Evolutionary conservation across 1,139 yeast species (phyloP).

Genomic region (Debaryomycetaceae sp.): DNA sequence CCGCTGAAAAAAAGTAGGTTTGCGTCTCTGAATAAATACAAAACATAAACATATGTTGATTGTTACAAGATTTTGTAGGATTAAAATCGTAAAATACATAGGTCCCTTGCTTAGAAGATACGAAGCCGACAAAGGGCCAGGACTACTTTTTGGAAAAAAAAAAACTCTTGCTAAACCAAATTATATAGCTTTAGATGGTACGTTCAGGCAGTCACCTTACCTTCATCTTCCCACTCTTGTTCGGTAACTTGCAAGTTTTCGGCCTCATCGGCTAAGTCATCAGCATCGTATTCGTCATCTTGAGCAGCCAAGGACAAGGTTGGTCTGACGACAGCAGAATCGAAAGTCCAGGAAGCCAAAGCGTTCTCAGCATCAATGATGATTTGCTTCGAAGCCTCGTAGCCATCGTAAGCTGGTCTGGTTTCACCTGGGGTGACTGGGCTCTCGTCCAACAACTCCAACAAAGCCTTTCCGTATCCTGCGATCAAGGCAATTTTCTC

Average conservation of each 20-base stretch:
- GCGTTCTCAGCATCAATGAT: slow-evolving; percentile 84
- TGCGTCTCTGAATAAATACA: too few relatives aligned
- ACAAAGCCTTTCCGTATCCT: slow-evolving; percentile 82
- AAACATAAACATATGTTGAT: too few relatives aligned
- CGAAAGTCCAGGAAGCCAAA: slow-evolving; percentile 79
- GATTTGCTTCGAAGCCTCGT: slow-evolving; percentile 83
- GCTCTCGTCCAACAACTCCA: slow-evolving; percentile 78
- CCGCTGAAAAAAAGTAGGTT: too few relatives aligned
- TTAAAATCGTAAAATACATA: not conserved
- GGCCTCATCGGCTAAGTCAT: slow-evolving; percentile 54
- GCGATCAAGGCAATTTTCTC: slow-evolving; percentile 85
- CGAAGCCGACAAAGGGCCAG: too few relatives aligned
- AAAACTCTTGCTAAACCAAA: too few relatives aligned
- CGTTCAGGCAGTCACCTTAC: slow-evolving; percentile 4
- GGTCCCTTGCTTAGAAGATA: not conserved
- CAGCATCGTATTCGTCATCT: slow-evolving; percentile 52
- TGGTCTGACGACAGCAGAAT: slow-evolving; percentile 76
- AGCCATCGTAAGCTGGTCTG: slow-evolving; percentile 84
- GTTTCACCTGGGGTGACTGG: slow-evolving; percentile 92
- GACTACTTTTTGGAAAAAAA: too few relatives aligned
- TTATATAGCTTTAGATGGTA: not conserved
- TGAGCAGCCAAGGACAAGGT: slow-evolving; percentile 74
- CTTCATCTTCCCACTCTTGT: slow-evolving; percentile 39
- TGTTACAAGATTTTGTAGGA: not conserved
- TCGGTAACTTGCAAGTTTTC: slow-evolving; percentile 55